Evolutionary conservation across 306 rosid genomes (phyloP).

Genomic region (Cucumis sativus): Cucumber_9930_V3 NC_026660.2:6143501-6144000

Average conservation of each 20-base stretch:
- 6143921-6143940: background rate
- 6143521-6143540: background rate
- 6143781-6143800: background rate
- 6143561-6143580: background rate
- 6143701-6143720: background rate
- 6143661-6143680: background rate
- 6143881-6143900: background rate
- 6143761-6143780: background rate
- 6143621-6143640: background rate
- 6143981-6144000: background rate
- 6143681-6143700: background rate
- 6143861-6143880: background rate
- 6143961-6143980: background rate
- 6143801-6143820: background rate
- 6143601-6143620: background rate
- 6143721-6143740: background rate
- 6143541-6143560: background rate
- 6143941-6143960: background rate
- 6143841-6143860: background rate
- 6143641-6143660: background rate
- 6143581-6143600: background rate
- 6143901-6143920: background rate
- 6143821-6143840: background rate
- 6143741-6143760: background rate
- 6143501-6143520: background rate